Conservation (phyloP, 345 rosid species). For the Raphanus sativus region DNA sequence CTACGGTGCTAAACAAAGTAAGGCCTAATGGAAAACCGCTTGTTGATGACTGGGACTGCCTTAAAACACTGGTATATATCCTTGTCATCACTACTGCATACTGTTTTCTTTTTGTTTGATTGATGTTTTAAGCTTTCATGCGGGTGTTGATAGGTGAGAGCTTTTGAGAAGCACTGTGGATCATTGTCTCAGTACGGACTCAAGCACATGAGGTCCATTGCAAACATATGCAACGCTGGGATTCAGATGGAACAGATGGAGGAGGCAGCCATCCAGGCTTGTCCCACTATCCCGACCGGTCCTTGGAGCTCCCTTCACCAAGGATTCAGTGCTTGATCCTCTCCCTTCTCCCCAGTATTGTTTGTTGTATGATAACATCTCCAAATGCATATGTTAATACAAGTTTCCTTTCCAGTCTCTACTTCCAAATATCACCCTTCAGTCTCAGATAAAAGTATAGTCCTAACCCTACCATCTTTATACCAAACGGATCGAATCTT, state of each 20-base stretch:
- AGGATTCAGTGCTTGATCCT: conserved; percentile 72
- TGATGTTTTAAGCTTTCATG: not conserved
- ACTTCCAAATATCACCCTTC: not conserved
- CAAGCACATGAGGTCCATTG: conserved; percentile 88
- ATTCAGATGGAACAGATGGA: conserved; percentile 54
- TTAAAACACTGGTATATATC: conserved; percentile 62
- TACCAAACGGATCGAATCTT: not conserved
- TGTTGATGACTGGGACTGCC: conserved; percentile 91
- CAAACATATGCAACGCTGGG: conserved; percentile 88
- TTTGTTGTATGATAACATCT: not conserved
- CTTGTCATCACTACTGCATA: not conserved
- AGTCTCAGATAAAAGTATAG: not conserved
- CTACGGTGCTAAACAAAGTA: conserved; percentile 53
- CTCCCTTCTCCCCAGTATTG: not conserved
- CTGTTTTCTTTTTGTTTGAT: not conserved
- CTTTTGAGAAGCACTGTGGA: conserved; percentile 82
- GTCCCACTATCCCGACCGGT: conserved; percentile 62
- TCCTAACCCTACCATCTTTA: no score
- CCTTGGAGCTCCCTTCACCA: conserved; percentile 68
- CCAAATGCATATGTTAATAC: not conserved
- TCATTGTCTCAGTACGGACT: conserved; percentile 85
- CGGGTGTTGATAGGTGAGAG: conserved; percentile 60
- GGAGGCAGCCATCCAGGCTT: conserved; percentile 81
- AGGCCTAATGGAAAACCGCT: conserved; percentile 74
- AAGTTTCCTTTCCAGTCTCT: not conserved